A percentile compares a stretch with the other conserved stretches of the same genome.
These are phyloP conservation scores for Paraleonurus japonicus DNA, from an alignment of 257 asterid species.

Conservation along the genomic window DNA sequence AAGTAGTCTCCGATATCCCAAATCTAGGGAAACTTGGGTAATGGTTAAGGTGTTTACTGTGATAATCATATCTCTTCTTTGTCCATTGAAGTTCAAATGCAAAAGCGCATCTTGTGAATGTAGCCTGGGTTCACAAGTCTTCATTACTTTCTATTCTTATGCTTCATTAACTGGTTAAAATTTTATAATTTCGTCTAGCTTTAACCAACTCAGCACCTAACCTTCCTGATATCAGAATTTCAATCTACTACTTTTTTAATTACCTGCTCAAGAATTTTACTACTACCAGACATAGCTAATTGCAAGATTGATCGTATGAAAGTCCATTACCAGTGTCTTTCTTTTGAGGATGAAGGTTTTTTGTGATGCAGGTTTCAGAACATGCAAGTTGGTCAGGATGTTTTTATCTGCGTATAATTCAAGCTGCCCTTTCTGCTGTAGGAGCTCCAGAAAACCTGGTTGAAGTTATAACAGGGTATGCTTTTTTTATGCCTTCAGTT, in stretches of 20 bases:
- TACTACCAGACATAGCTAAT: background rate
- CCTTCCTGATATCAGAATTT: constrained; percentile 12
- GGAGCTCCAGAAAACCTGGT: constrained; percentile 99
- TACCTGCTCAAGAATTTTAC: background rate
- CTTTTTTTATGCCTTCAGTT: constrained; percentile 17
- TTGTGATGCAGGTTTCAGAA: constrained; percentile 75
- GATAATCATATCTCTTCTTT: constrained; percentile 11
- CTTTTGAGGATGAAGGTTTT: constrained; percentile 22
- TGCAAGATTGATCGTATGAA: constrained; percentile 7
- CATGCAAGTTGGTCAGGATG: constrained; percentile 99
- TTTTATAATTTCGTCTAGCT: background rate
- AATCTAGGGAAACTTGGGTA: background rate
- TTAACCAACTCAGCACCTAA: constrained; percentile 2
- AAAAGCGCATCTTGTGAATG: background rate
- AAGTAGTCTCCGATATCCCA: background rate
- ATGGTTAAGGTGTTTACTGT: constrained; percentile 3
- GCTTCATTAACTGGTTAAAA: background rate
- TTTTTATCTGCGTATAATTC: constrained; percentile 89
- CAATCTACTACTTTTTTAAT: background rate
- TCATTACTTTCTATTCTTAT: background rate
- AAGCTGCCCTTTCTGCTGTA: constrained; percentile 90
- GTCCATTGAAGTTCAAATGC: background rate
- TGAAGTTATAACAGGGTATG: constrained; percentile 97
- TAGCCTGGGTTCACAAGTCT: background rate
- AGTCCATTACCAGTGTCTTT: constrained; percentile 19